Percentiles rank a stretch among this genome's conserved stretches.
phyloP scores from a whole-genome alignment of 2,329 filamentous ascomycete species.

The Talaromyces sp. region DNA sequence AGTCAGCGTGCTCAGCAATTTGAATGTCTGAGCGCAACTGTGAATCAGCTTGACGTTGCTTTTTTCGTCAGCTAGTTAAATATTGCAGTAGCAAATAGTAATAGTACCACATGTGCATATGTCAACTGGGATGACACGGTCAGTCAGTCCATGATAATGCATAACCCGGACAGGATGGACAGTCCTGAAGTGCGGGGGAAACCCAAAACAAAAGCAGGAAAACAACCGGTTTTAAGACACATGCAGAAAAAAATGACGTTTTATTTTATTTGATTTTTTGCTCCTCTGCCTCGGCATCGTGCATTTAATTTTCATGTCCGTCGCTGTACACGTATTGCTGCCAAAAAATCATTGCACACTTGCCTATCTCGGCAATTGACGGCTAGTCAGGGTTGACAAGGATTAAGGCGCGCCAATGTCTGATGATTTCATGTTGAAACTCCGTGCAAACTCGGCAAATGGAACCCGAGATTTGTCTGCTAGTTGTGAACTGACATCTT shows the following conservation, averaged over 20 bases:
- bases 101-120: too few relatives aligned
- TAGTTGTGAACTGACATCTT: too few relatives aligned
- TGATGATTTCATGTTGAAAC: not conserved
- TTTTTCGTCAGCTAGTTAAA: not conserved
- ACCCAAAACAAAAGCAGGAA: not conserved
- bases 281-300: not conserved
- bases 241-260: not conserved
- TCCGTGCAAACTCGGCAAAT: not conserved
- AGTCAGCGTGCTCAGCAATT: too few relatives aligned
- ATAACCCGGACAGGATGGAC: not conserved
- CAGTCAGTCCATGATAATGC: too few relatives aligned
- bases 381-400: not conserved
- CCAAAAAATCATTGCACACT: not conserved
- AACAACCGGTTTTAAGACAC: not conserved
- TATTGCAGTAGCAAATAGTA: too few relatives aligned
- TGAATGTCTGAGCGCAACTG: not conserved
- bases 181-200: not conserved
- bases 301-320: not conserved
- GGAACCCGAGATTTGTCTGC: not conserved
- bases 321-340: too few relatives aligned
- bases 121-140: too few relatives aligned
- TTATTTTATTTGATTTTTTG: not conserved
- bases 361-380: not conserved
- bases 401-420: not conserved
- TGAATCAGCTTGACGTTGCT: too few relatives aligned